Conservation (phyloP, 2,329 filamentous ascomycete genomes). For the Zelopaecilomyces penicillatus region DNA sequence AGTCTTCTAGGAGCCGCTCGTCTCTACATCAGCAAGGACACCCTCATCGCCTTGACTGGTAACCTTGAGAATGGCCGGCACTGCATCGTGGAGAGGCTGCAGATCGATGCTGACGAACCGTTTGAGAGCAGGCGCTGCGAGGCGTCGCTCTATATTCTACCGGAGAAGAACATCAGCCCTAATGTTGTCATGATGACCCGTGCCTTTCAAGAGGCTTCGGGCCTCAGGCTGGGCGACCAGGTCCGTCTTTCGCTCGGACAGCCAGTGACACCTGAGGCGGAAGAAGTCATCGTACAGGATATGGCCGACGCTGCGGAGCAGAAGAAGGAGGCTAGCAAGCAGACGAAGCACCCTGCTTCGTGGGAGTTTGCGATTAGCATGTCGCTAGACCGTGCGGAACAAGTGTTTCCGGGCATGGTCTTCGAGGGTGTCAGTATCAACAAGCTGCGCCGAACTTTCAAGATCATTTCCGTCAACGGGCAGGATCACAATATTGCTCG, state of each 20-base stretch:
- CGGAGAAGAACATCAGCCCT: conserved; percentile 55
- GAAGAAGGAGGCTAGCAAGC: conserved; percentile 11
- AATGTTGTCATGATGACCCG: conserved; percentile 66
- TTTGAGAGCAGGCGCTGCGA: conserved; percentile 24
- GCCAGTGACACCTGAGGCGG: conserved; percentile 41
- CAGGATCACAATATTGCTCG: conserved; percentile 35
- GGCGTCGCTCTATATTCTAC: conserved; percentile 42
- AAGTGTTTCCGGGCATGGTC: conserved; percentile 60
- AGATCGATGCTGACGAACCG: conserved; percentile 10
- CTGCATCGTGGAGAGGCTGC: conserved; percentile 32
- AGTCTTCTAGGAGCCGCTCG: conserved; percentile 36
- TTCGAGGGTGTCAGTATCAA: conserved; percentile 50
- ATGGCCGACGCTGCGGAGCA: conserved; percentile 29
- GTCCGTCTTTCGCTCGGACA: conserved; percentile 51
- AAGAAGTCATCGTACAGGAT: conserved; percentile 53
- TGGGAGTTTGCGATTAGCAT: conserved; percentile 31
- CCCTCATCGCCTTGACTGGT: conserved; percentile 36
- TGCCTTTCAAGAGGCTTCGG: conserved; percentile 62
- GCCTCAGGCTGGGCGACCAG: conserved; percentile 63
- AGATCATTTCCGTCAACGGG: conserved; percentile 47
- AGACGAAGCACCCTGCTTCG: conserved; percentile 18
- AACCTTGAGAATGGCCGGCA: conserved; percentile 33
- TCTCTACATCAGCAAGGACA: conserved; percentile 40
- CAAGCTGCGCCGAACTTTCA: conserved; percentile 38
- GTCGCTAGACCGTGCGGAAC: conserved; percentile 49